These are phyloP conservation scores for Hemisphaericaspora subhashii DNA, from an alignment of 1,139 yeast species.

Conservation along the genomic window DNA sequence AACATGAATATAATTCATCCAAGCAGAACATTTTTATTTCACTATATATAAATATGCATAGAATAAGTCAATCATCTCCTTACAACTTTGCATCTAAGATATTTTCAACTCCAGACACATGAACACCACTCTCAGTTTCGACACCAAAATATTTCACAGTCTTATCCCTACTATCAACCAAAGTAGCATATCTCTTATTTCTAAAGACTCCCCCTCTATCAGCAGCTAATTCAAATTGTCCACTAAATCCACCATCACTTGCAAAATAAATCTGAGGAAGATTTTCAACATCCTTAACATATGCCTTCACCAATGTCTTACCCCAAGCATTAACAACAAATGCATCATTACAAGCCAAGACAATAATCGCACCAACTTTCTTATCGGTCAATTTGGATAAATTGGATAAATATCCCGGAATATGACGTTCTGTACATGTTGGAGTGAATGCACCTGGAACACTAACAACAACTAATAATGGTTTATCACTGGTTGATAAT, in stretches of 20 bases:
- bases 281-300: slow-evolving; percentile 8
- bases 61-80: neutral
- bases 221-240: slow-evolving; percentile 41
- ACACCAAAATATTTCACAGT: slow-evolving; percentile 24
- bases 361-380: slow-evolving; percentile 67
- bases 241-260: slow-evolving; percentile 69
- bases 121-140: slow-evolving; percentile 26
- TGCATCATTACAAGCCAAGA: slow-evolving; percentile 73
- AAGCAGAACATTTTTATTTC: too few species aligned
- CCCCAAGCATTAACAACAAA: slow-evolving; percentile 88
- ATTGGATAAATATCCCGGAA: slow-evolving; percentile 68
- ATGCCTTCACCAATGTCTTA: slow-evolving; percentile 50
- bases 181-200: slow-evolving; percentile 71
- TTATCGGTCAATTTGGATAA: slow-evolving; percentile 52
- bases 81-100: slow-evolving; percentile 15
- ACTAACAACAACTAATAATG: slow-evolving; percentile 65
- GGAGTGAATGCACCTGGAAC: slow-evolving; percentile 96
- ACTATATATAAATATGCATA: too few species aligned
- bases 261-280: slow-evolving; percentile 59
- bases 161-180: slow-evolving; percentile 45
- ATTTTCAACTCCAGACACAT: slow-evolving; percentile 26
- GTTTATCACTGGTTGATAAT: slow-evolving; percentile 24
- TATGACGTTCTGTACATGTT: slow-evolving; percentile 78
- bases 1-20: neutral
- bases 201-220: slow-evolving; percentile 60